Base-by-base conservation (phyloP, 805 yeast species). In the Nakazawaea laoshanensis region DNA sequence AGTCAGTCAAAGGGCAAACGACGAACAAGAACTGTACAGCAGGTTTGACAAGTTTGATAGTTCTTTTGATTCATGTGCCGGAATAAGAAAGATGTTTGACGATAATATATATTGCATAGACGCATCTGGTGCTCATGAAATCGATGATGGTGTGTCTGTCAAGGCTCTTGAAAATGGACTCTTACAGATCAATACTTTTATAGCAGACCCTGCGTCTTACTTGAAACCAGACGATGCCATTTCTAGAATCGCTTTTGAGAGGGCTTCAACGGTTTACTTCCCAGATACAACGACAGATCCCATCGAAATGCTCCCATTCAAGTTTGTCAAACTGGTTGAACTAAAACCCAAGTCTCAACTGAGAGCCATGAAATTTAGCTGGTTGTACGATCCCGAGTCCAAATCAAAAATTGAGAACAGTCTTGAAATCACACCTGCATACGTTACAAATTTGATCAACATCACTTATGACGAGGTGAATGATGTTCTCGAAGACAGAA, bases 61-160 rank as follows among this genome's bases (percentile, higher is more conserved):
- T 7, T 18, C 35, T 5, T 11, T 12, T 16, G 39, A 34, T 16
- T 22, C 5, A 7, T n/a, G 28, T 17, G 18, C 28, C 10, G 20
- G 22, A 2, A 38, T 50, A 2, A 56, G 80, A 43, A 42, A 42
- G n/a, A 63, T 63, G 18, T 70, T 65, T 42, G 54, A 55, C 0
- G 47, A 67, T 9, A 67, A 71, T 0, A 76, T 87, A 2, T 89
- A 75, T 50, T 87, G 96, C 55, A 85, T 89, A 38, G 98, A 92
- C 55, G 66, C 79, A 3, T 71, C 62, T 3, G 66, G 65, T 26
- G 95, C 97, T 0, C 79, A 80, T 43, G 97, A 92, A 53, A 81
- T 92, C 38, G 98, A 89, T 53, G 98, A 89, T 55, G 98, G 96
- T 29, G 65, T 89, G 18, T 74, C 95, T 1, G 60, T 89, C 13